Base-by-base conservation (phyloP, 2,329 filamentous ascomycete genomes). In the Rachicladosporium sp. region DNA sequence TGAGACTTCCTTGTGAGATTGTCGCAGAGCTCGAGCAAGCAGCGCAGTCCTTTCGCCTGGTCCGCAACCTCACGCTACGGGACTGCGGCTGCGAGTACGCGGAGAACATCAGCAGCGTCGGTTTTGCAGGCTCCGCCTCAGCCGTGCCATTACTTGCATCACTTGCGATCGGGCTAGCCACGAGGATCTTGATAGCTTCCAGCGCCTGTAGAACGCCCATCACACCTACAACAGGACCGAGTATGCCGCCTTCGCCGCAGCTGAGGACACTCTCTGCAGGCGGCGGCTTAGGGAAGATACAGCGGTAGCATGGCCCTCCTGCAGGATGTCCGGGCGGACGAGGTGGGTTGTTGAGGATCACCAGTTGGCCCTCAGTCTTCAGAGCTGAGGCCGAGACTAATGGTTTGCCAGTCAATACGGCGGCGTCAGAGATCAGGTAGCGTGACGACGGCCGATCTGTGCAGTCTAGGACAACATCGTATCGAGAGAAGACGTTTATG, bases 201-300 rank as follows among this genome's bases (percentile, higher is more conserved):
- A 93, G 67, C 0, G 91, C 89, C 64, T 96, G 91, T 40, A 96
- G 63, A 0, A 94, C 79, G 6, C 91, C 91, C 85, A 96, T 95
- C 1, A 78, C 72, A 0, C 91, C 91, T 0, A 96, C 91, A 0
- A 95, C 86, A 0, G 91, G 87, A 0, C 91, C 91, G 1, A 98
- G 54, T 6, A 98, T 87, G 0, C 91, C 91, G 7, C 87, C 89
- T 57, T 96, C 91, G 31, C 88, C 86, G 54, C 91, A 98, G 43
- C 80, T 86, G 2, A 85, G 70, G 1, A 95, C 80, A 41, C 76
- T 86, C 31, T 83, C 82, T 0, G 84, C 74, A 0, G 88, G 86
- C 0, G 91, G 88, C 0, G 89, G 88, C 30, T 73, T 80, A 0
- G 87, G 87, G 51, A 94, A 96, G 9, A 95, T 75, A 55, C 91